Evolutionary conservation across 192 early-diverging fungal genomes (phyloP).

Genomic region (Backusella mclennaniae): DNA sequence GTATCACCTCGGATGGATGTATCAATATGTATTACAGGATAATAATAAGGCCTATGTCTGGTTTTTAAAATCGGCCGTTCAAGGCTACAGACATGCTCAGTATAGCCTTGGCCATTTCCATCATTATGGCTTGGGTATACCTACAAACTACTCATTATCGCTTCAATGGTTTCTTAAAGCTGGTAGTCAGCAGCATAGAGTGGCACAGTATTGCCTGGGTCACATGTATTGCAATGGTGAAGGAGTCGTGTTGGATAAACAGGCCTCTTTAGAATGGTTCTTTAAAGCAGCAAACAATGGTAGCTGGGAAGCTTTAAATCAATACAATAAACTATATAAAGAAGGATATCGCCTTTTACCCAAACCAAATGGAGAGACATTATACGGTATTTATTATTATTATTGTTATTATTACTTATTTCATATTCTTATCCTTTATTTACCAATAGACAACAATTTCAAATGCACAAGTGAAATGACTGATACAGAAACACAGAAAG

Average conservation of each 20-base stretch:
- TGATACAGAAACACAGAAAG: background rate
- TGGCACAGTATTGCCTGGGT: background rate
- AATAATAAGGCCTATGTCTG: background rate
- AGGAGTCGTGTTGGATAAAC: background rate
- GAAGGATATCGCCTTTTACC: background rate
- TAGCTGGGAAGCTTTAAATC: background rate
- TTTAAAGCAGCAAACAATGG: background rate
- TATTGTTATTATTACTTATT: background rate
- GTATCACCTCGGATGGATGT: conserved; percentile 6
- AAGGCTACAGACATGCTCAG: background rate
- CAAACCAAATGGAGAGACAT: background rate
- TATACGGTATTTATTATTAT: background rate
- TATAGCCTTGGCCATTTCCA: background rate
- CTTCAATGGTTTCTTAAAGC: background rate
- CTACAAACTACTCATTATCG: background rate
- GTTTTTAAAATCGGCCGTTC: background rate
- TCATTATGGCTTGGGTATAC: background rate
- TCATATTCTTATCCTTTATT: background rate
- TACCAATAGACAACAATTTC: background rate
- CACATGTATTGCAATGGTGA: background rate
- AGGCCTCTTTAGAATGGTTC: background rate
- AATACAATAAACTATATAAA: background rate
- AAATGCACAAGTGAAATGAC: background rate
- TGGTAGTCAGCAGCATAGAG: background rate
- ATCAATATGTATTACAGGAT: background rate